phyloP scores from a whole-genome alignment of 169 alveolate species.

The Plasmodium malariae region DNA sequence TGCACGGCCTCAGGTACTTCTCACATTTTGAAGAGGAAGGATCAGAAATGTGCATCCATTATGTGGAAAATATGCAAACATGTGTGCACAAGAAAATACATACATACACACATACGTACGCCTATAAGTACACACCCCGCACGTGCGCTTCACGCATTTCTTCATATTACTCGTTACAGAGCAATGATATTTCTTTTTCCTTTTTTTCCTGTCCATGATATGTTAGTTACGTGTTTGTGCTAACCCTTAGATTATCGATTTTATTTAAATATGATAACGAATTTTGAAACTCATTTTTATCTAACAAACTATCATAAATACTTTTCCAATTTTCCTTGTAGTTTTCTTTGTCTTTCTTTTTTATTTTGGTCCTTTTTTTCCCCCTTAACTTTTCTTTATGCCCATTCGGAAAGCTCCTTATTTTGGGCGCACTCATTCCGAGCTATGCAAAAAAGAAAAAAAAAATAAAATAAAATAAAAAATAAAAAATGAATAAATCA shows the following conservation, averaged over 20 bases:
- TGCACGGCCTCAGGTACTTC: no score
- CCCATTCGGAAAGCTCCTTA: constrained; percentile 34
- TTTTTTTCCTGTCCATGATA: background rate
- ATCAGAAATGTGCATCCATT: no score
- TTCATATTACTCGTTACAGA: no score
- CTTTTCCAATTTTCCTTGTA: constrained; percentile 71
- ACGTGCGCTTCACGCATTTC: no score
- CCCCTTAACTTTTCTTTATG: constrained; percentile 66
- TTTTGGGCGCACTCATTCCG: constrained; percentile 68
- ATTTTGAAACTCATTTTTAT: constrained; percentile 34
- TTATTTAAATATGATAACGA: constrained; percentile 24
- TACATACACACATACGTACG: no score
- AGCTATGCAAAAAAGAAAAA: constrained; percentile 16
- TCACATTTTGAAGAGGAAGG: no score
- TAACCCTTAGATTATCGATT: constrained; percentile 52
- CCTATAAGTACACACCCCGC: no score
- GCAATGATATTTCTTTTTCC: background rate
- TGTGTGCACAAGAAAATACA: no score
- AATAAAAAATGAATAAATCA: background rate
- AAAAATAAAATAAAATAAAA: background rate
- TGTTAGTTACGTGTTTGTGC: constrained; percentile 20
- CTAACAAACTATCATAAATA: constrained; percentile 54
- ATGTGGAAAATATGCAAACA: no score
- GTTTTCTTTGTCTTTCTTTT: constrained; percentile 25
- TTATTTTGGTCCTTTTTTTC: constrained; percentile 42